phyloP scores from a whole-genome alignment of 2,329 filamentous ascomycete genomes.

The Scedosporium boydii region DNA sequence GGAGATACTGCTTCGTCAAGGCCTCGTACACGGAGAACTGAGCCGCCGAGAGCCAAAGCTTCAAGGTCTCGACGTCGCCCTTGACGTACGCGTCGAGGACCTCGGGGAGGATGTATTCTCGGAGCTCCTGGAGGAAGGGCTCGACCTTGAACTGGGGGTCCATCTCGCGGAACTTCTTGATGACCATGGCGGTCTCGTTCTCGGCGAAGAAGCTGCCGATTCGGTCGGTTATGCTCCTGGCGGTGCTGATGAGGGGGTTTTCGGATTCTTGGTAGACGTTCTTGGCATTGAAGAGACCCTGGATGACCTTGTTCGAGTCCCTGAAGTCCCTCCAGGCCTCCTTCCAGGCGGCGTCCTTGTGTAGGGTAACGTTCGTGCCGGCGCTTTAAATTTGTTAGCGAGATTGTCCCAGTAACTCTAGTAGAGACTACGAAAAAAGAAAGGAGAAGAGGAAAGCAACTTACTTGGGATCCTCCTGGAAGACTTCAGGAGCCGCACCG shows the following conservation, averaged over 20 bases:
- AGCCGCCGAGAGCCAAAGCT: slow-evolving; percentile 90
- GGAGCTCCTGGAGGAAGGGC: slow-evolving; percentile 87
- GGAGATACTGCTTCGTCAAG: slow-evolving; percentile 92
- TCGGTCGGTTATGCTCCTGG: slow-evolving; percentile 85
- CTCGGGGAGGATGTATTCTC: slow-evolving; percentile 95
- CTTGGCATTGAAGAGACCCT: slow-evolving; percentile 79
- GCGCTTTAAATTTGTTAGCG: slow-evolving; percentile 46
- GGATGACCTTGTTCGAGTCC: slow-evolving; percentile 79
- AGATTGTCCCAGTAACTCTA: not conserved
- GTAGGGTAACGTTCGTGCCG: slow-evolving; percentile 85
- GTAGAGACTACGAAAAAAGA: not conserved
- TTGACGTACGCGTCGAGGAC: slow-evolving; percentile 97
- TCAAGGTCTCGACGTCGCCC: slow-evolving; percentile 81
- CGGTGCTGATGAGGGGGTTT: slow-evolving; percentile 88
- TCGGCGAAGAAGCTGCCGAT: slow-evolving; percentile 96
- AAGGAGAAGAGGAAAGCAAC: slow-evolving; percentile 21
- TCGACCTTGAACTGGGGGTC: slow-evolving; percentile 92
- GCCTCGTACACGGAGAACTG: slow-evolving; percentile 96
- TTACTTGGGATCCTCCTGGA: slow-evolving; percentile 83
- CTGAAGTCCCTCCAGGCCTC: slow-evolving; percentile 97
- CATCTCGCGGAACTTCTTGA: slow-evolving; percentile 96
- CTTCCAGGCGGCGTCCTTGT: slow-evolving; percentile 97
- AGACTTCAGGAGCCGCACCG: slow-evolving; percentile 44
- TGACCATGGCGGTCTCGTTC: slow-evolving; percentile 94
- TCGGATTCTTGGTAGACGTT: slow-evolving; percentile 91